These are phyloP conservation scores for Blastobotrys capitulatus DNA, from an alignment of 1,139 yeast species.

Conservation along the genomic window DNA sequence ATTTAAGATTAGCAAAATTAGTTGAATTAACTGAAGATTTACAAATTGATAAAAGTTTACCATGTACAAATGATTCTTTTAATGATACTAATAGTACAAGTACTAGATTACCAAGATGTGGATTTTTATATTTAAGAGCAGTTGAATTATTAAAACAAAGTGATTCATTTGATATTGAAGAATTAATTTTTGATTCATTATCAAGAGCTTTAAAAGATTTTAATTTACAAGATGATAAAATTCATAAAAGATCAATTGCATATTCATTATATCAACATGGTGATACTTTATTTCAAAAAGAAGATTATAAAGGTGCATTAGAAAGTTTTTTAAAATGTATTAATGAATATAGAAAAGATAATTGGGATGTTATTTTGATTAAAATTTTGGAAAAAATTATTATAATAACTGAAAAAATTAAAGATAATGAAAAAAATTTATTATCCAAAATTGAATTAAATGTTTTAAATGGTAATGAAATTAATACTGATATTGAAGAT, in stretches of 20 bases:
- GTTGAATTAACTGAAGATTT: slow-evolving; percentile 43
- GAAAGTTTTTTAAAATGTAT: slow-evolving; percentile 25
- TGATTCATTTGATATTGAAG: slow-evolving; percentile 15
- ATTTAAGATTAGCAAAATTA: slow-evolving; percentile 54
- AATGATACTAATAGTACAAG: slow-evolving; percentile 19
- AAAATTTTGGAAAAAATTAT: slow-evolving; percentile 19
- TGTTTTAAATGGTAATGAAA: slow-evolving; percentile 8
- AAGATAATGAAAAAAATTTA: slow-evolving; percentile 10
- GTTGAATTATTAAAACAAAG: slow-evolving; percentile 22
- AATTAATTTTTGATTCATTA: slow-evolving; percentile 27
- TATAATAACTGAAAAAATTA: slow-evolving; percentile 17
- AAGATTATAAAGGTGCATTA: slow-evolving; percentile 39
- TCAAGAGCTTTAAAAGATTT: slow-evolving; percentile 22
- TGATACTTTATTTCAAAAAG: slow-evolving; percentile 37
- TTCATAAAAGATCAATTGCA: slow-evolving; percentile 32
- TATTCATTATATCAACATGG: slow-evolving; percentile 48
- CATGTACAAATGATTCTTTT: slow-evolving; percentile 29
- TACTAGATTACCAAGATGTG: slow-evolving; percentile 42
- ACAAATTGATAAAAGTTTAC: slow-evolving; percentile 37
- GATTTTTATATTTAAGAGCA: slow-evolving; percentile 42
- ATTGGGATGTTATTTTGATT: slow-evolving; percentile 23
- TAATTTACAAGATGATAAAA: slow-evolving; percentile 8
- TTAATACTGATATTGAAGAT: not conserved
- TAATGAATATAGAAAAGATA: slow-evolving; percentile 24
- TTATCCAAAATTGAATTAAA: slow-evolving; percentile 22